phyloP scores from a whole-genome alignment of 2,329 filamentous ascomycete genomes.

The Periconia sp. region DNA sequence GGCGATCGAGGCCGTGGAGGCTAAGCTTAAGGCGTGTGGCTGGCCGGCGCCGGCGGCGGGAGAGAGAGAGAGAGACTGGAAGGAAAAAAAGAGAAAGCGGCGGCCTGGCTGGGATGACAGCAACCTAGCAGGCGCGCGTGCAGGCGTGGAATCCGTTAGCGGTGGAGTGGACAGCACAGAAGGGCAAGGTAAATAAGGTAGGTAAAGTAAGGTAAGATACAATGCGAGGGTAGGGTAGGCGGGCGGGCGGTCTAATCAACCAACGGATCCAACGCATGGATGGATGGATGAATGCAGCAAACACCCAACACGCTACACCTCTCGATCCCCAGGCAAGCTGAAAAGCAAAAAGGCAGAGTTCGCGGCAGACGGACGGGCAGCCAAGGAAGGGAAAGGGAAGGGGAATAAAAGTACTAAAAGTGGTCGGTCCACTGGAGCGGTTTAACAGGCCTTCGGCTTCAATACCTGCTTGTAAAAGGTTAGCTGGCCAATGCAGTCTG shows the following conservation, averaged over 20 bases:
- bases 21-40: neutral
- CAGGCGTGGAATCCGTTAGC: neutral
- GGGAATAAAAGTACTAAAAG: too few species aligned
- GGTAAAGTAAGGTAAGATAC: neutral
- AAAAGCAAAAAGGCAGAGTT: too few species aligned
- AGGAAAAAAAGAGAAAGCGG: neutral
- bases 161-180: neutral
- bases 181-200: too few species aligned
- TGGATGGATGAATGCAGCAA: neutral
- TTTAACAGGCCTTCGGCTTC: neutral
- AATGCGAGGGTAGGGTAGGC: neutral
- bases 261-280: neutral
- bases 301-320: too few species aligned
- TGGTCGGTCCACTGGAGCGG: too few species aligned
- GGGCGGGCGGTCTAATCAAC: neutral
- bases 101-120: neutral
- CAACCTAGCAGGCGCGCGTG: too few species aligned
- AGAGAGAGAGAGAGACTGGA: neutral
- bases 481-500: neutral
- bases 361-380: too few species aligned
- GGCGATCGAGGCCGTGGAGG: neutral
- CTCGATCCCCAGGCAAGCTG: too few species aligned
- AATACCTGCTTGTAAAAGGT: neutral
- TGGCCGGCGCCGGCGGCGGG: neutral
- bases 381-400: too few species aligned